Conservation (phyloP, 129 eudicot genomes). For the Lactuca sativa region DNA sequence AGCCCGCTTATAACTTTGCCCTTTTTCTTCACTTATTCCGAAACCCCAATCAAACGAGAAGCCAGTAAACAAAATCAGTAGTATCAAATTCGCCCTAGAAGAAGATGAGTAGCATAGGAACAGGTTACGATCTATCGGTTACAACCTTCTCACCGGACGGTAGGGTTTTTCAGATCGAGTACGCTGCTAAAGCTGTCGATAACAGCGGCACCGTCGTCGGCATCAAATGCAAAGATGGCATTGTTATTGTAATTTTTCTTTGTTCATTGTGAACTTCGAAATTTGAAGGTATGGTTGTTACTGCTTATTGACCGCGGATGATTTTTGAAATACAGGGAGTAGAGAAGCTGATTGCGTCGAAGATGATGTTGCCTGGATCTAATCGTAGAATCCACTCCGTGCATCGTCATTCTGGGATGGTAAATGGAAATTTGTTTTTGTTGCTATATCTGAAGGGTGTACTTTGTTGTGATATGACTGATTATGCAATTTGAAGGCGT, state of each 20-base stretch:
- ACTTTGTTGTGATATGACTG: neutral
- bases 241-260: constrained; percentile 58
- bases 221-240: constrained; percentile 95
- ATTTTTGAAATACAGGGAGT: constrained; percentile 61
- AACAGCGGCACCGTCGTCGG: constrained; percentile 97
- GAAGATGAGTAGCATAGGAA: constrained; percentile 92
- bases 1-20: constrained; percentile 21
- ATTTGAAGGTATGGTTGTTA: neutral
- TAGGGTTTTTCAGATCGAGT: constrained; percentile 98
- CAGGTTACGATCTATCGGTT: constrained; percentile 95
- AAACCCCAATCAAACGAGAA: constrained; percentile 16
- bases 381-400: constrained; percentile 92
- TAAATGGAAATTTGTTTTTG: constrained; percentile 17
- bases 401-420: constrained; percentile 99
- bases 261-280: constrained; percentile 6
- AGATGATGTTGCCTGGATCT: constrained; percentile 99
- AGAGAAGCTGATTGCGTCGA: constrained; percentile 93
- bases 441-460: constrained; percentile 9
- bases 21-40: constrained; percentile 7
- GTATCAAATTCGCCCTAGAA: constrained; percentile 19
- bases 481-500: constrained; percentile 13
- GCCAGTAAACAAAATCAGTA: constrained; percentile 16
- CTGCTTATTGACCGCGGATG: neutral
- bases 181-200: constrained; percentile 98
- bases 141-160: constrained; percentile 99